Percentiles rank a stretch among this genome's conserved stretches.
phyloP scores from a whole-genome alignment of 768 basidiomycete genomes.

The Tricholomella constricta region DNA sequence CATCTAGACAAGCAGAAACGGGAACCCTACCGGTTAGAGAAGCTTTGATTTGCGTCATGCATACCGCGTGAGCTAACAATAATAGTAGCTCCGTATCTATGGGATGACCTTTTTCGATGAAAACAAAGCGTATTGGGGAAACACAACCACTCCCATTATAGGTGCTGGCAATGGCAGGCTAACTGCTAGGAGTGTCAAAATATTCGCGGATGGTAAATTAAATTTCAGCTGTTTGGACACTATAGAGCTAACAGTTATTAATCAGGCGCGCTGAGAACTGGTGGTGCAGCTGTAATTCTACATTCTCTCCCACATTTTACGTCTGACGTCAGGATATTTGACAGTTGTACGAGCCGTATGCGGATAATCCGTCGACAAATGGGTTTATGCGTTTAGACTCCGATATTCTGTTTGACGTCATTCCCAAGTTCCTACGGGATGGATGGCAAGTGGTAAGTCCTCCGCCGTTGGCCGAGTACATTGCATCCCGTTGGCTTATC shows the following conservation, averaged over 20 bases:
- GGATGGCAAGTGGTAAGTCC: constrained; percentile 88
- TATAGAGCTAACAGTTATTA: constrained; percentile 4
- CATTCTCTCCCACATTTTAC: neutral
- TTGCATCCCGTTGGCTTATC: neutral
- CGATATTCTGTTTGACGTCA: constrained; percentile 59
- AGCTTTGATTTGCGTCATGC: no score
- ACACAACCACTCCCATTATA: constrained; percentile 55
- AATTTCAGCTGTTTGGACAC: constrained; percentile 5
- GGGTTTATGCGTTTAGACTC: constrained; percentile 78
- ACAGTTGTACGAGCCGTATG: constrained; percentile 80
- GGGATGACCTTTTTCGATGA: constrained; percentile 77
- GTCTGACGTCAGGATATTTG: constrained; percentile 3
- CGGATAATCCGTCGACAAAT: constrained; percentile 71
- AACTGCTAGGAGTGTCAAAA: constrained; percentile 74
- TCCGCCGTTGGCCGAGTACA: neutral
- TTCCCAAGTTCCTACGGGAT: constrained; percentile 71
- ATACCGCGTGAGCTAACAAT: no score
- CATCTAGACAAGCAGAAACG: constrained; percentile 57
- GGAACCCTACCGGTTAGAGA: constrained; percentile 64
- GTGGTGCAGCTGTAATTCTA: constrained; percentile 76
- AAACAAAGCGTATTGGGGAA: constrained; percentile 71
- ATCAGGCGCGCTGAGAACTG: constrained; percentile 83
- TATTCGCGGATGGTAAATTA: constrained; percentile 68
- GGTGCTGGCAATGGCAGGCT: constrained; percentile 63
- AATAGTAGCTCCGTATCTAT: constrained; percentile 78